Base-by-base conservation (phyloP, 176 grass and related monocot genomes). In the Stipa capillata region DNA sequence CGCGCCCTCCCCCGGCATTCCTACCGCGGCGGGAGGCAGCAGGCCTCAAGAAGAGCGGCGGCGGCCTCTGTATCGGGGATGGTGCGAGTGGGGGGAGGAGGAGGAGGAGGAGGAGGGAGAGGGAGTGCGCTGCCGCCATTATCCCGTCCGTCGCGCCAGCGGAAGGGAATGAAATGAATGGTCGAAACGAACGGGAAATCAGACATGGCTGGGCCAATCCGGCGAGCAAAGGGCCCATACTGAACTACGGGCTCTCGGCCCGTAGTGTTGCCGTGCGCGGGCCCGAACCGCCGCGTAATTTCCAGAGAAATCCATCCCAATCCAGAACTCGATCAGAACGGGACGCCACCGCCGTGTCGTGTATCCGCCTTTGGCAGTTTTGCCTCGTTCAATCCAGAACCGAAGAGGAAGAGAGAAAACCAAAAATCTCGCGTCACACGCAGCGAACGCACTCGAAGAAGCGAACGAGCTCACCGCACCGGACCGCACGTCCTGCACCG, bases 301-400 rank as follows among this genome's bases (percentile, higher is more conserved):
- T 88, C 86, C 32, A 84, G 86, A 88, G 86, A 74, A 28, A 69
- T 88, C 76, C 20, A 56, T 80, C 81, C 20, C 69, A 33, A 68
- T 75, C 81, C 40, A 41, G 74, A 62, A 66, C 29, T 17, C 41
- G 43, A 70, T 31, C 23, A 45, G 42, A 0, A 42, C 13, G 41
- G 42, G 0, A 42, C 13, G 41, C 41, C 66, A 25, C 65, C 41
- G 41, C 53, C 36, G 43, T 69, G 78, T 59, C 62, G 83, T 54
- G 35, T 24, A 35, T 21, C 54, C 1, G 44, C 57, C 51, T 58
- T 73, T 47, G 64, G 14, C 85, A 17, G 23, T 77, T 67, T 72
- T 2, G 24, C 23, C 0, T 7, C 2, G 12, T 11, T 20, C 52
- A 36, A 21, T 77, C 51, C 64, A 59, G 72, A 66, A 58, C 29